Percentiles rank a stretch among this genome's conserved stretches.
Evolutionary conservation across 2,329 filamentous ascomycete genomes (phyloP).

Genomic region (Chaetomium olivaceum): DNA sequence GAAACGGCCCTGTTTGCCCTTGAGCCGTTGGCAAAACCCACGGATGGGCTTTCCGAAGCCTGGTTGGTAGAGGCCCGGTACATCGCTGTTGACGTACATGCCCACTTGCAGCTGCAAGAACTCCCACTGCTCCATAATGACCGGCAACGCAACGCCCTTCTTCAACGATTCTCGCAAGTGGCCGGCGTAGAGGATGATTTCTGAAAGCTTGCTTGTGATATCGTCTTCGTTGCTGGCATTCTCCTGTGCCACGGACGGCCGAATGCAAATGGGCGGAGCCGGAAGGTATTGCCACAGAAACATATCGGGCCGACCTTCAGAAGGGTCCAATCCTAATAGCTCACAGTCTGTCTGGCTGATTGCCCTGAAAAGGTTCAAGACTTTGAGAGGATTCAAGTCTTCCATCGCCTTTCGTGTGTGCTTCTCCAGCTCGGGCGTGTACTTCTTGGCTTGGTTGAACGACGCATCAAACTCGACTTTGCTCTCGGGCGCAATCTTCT

Average conservation of each 20-base stretch:
- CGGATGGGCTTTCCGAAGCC: conserved; percentile 86
- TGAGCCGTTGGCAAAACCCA: conserved; percentile 91
- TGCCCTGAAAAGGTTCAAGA: conserved; percentile 87
- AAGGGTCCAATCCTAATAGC: conserved; percentile 81
- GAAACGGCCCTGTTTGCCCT: conserved; percentile 97
- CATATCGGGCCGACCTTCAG: conserved; percentile 89
- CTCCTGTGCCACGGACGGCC: conserved; percentile 91
- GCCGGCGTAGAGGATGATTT: conserved; percentile 90
- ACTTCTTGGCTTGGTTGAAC: conserved; percentile 75
- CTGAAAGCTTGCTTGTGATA: conserved; percentile 92
- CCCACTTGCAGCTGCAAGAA: conserved; percentile 93
- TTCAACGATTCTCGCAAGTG: conserved; percentile 80
- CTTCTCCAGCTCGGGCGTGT: conserved; percentile 82
- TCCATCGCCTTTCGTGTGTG: conserved; percentile 91
- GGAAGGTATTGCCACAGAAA: conserved; percentile 97
- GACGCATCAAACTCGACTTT: conserved; percentile 85
- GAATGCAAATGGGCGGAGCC: conserved; percentile 89
- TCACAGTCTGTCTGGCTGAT: conserved; percentile 86
- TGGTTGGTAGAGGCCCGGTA: conserved; percentile 86
- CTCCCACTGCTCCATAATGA: conserved; percentile 98
- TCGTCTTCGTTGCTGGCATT: conserved; percentile 94
- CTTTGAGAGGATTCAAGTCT: conserved; percentile 85
- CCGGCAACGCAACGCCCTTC: conserved; percentile 81
- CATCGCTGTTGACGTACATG: conserved; percentile 97
- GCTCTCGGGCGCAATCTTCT: conserved; percentile 78